Evolutionary conservation across 176 grass and related monocot genomes (phyloP).

Genomic region (Musa itinerans): DNA sequence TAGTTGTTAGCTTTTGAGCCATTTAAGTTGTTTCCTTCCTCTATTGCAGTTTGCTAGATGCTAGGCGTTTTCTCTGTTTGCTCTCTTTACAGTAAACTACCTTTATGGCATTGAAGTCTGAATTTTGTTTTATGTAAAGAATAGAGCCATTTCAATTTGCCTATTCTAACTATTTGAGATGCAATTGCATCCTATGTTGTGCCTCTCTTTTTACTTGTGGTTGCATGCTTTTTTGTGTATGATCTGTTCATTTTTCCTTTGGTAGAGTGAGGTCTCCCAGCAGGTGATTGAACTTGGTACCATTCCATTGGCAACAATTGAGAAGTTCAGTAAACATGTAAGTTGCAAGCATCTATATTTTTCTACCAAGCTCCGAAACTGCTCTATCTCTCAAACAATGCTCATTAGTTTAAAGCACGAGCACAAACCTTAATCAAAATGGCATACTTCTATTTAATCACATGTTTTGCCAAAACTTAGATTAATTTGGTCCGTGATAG

Average conservation of each 20-base stretch:
- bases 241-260: background rate
- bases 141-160: background rate
- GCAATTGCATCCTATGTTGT: background rate
- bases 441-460: background rate
- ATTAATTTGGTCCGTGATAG: too few relatives aligned
- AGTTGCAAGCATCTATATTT: slow-evolving; percentile 22
- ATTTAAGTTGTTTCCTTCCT: too few relatives aligned
- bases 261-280: slow-evolving; percentile 61
- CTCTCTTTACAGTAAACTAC: background rate
- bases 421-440: background rate
- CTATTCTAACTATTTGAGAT: background rate
- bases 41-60: too few relatives aligned
- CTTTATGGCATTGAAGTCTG: background rate
- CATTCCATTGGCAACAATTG: slow-evolving; percentile 72
- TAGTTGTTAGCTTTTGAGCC: too few relatives aligned
- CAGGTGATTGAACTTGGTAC: slow-evolving; percentile 70
- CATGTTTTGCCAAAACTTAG: too few relatives aligned
- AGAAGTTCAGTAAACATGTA: slow-evolving; percentile 80
- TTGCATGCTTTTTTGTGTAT: background rate
- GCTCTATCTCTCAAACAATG: background rate
- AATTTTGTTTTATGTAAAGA: background rate
- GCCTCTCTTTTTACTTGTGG: background rate
- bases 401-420: background rate
- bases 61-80: background rate
- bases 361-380: background rate